Percentiles rank a stretch among this genome's conserved stretches.
phyloP scores from a whole-genome alignment of 129 eudicot genomes.

The Flaveria robusta region DNA sequence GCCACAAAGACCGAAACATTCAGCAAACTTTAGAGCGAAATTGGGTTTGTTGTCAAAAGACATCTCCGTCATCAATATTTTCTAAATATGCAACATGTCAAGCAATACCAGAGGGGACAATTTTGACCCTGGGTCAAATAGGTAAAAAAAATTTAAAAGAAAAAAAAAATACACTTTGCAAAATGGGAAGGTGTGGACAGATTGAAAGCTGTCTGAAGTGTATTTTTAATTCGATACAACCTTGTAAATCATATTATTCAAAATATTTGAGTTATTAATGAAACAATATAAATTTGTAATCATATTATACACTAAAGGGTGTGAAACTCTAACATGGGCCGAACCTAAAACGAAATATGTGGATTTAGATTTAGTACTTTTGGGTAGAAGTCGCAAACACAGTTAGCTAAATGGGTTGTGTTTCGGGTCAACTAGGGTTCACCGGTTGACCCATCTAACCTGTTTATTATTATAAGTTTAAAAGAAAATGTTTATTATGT shows the following conservation, averaged over 20 bases:
- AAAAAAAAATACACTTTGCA: neutral
- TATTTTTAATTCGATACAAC: neutral
- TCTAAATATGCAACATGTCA: neutral
- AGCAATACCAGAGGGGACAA: neutral
- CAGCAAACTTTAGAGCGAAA: neutral
- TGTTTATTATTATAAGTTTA: neutral
- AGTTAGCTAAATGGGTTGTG: neutral
- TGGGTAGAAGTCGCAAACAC: neutral
- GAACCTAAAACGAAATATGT: neutral
- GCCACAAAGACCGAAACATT: slow-evolving; percentile 20
- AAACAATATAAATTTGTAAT: neutral
- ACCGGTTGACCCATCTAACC: neutral
- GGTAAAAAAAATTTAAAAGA: neutral
- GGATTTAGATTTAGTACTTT: neutral
- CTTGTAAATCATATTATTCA: neutral
- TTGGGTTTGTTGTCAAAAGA: neutral
- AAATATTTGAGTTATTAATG: neutral
- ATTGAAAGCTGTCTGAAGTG: neutral
- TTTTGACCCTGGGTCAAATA: neutral
- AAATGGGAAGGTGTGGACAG: neutral
- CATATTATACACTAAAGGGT: neutral
- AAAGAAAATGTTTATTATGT: neutral
- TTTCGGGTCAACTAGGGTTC: neutral
- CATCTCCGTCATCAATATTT: neutral
- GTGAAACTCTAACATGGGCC: neutral